A percentile compares a stretch with the other conserved stretches of the same genome.
Conservation (phyloP, 208 protist genomes). For the Leishmania gerbilli region DNA sequence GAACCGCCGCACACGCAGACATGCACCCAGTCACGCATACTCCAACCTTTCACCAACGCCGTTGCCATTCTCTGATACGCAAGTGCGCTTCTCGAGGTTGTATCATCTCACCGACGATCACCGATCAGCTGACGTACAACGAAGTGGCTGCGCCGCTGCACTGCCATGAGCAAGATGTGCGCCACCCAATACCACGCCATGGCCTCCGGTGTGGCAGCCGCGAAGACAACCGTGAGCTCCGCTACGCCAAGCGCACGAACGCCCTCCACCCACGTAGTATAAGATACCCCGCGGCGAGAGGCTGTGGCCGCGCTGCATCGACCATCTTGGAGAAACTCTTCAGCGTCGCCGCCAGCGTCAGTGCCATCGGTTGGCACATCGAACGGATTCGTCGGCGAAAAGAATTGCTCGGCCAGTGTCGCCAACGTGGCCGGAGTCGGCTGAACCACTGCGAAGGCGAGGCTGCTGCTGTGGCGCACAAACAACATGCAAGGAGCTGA, state of each 20-base stretch:
- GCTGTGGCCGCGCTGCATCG: background rate
- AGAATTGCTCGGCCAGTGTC: constrained; percentile 55
- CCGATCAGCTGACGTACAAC: constrained; percentile 28
- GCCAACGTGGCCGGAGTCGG: constrained; percentile 50
- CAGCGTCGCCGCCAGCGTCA: background rate
- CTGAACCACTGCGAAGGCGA: constrained; percentile 40
- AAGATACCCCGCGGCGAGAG: constrained; percentile 10
- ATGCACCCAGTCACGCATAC: background rate
- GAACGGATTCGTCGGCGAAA: constrained; percentile 25
- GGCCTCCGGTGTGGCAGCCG: constrained; percentile 43
- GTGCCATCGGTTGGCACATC: background rate
- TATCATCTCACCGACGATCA: background rate
- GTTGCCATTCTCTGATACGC: background rate
- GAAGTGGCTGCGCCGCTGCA: constrained; percentile 22
- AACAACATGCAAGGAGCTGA: constrained; percentile 26
- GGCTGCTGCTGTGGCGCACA: constrained; percentile 26
- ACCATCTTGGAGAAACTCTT: background rate
- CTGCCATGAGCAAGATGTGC: constrained; percentile 41
- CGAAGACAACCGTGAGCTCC: constrained; percentile 59
- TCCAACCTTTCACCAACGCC: background rate
- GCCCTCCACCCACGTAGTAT: constrained; percentile 12
- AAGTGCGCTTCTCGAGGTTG: background rate
- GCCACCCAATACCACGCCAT: constrained; percentile 60
- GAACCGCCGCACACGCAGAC: background rate
- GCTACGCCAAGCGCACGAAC: constrained; percentile 27